A percentile compares a stretch with the other conserved stretches of the same genome.
Evolutionary conservation across 768 basidiomycete species (phyloP).

Genomic region (Pleurotus djamor): DNA sequence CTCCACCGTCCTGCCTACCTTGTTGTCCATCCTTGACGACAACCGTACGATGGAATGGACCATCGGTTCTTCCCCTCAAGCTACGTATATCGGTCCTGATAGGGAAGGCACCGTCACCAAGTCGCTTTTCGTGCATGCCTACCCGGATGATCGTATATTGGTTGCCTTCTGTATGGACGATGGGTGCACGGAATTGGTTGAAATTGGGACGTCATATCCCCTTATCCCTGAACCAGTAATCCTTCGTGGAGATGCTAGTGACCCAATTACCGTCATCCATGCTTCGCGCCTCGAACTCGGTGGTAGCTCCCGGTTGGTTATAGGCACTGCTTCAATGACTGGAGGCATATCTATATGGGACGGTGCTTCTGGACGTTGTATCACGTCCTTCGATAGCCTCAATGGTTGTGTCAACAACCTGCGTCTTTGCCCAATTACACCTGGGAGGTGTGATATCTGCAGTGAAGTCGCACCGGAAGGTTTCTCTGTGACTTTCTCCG

Average conservation of each 20-base stretch:
- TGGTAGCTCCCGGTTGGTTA: conserved; percentile 47
- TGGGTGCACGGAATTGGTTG: conserved; percentile 62
- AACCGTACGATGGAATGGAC: conserved; percentile 58
- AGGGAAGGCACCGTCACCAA: conserved; percentile 36
- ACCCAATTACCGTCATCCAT: conserved; percentile 52
- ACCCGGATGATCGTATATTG: conserved; percentile 42
- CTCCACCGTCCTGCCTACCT: conserved; percentile 14
- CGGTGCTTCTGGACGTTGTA: conserved; percentile 57
- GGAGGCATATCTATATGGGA: conserved; percentile 82
- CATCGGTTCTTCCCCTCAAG: conserved; percentile 26
- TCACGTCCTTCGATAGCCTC: conserved; percentile 58
- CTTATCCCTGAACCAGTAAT: conserved; percentile 41
- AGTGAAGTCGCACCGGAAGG: conserved; percentile 66
- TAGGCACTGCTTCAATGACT: conserved; percentile 60
- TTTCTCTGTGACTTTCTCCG: conserved; percentile 63
- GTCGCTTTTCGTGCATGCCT: conserved; percentile 46
- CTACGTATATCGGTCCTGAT: conserved; percentile 34
- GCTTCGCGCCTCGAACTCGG: conserved; percentile 51
- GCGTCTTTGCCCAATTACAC: conserved; percentile 52
- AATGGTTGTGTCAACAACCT: conserved; percentile 59
- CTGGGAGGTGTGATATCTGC: conserved; percentile 67
- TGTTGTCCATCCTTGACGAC: conserved; percentile 57
- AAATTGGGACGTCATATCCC: conserved; percentile 43
- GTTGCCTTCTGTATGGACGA: conserved; percentile 64
- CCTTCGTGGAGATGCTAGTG: conserved; percentile 55